Conservation (phyloP, 2,329 filamentous ascomycete genomes). For the Fusarium torreyae region DNA sequence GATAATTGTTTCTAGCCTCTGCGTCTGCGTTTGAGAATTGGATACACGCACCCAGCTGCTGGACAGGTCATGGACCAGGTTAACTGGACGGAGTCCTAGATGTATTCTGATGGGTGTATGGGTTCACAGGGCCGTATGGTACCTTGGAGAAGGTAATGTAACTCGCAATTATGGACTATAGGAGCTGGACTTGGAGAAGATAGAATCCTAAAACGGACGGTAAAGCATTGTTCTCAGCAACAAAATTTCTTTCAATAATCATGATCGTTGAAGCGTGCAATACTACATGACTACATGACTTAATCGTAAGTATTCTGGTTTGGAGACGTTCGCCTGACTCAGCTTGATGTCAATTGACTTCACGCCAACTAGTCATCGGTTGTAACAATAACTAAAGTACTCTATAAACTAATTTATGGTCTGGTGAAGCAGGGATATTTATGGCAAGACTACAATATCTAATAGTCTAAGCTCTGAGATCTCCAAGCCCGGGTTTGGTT, state of each 20-base stretch:
- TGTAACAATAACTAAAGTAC: too few species aligned
- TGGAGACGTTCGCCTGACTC: slow-evolving; percentile 23
- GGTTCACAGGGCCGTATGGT: slow-evolving; percentile 13
- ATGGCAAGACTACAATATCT: too few species aligned
- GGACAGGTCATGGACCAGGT: slow-evolving; percentile 90
- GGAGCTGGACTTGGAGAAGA: slow-evolving; percentile 42
- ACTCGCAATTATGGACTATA: slow-evolving; percentile 33
- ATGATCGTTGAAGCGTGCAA: slow-evolving; percentile 12
- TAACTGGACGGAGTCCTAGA: slow-evolving; percentile 86
- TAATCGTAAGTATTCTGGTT: background rate
- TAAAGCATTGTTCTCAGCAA: slow-evolving; percentile 40
- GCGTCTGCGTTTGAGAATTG: slow-evolving; percentile 87
- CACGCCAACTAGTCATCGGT: slow-evolving; percentile 6
- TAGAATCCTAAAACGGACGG: slow-evolving; percentile 48
- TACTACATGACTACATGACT: background rate
- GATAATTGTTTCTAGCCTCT: slow-evolving; percentile 72
- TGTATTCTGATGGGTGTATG: slow-evolving; percentile 1
- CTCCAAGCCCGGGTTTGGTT: too few species aligned
- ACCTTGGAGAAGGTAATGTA: slow-evolving; percentile 40
- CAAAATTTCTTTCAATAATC: slow-evolving; percentile 26
- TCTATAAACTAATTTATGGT: too few species aligned
- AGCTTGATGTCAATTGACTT: slow-evolving; percentile 20
- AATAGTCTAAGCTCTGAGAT: too few species aligned
- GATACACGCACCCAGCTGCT: slow-evolving; percentile 79
- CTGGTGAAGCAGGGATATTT: too few species aligned